Percentiles rank a stretch among this genome's conserved stretches.
These are phyloP conservation scores for Penicillium lividum DNA, from an alignment of 495 filamentous ascomycete species.

Conservation along the genomic window DNA sequence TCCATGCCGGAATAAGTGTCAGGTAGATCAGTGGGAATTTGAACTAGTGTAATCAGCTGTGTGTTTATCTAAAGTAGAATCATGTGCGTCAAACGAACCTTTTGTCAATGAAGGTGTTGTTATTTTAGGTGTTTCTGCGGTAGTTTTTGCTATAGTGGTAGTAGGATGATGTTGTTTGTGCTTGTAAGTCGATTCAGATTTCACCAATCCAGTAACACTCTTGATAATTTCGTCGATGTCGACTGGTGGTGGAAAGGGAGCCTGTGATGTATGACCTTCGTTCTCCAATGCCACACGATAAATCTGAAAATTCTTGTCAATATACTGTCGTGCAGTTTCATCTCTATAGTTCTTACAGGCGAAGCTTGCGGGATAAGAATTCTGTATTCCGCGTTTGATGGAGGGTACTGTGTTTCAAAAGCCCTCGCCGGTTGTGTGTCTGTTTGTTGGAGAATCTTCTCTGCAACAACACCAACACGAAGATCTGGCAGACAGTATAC, in stretches of 20 bases:
- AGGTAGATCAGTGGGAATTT: neutral
- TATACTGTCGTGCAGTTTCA: neutral
- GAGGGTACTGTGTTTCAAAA: conserved; percentile 43
- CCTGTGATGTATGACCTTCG: conserved; percentile 41
- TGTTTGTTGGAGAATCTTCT: conserved; percentile 19
- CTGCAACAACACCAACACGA: conserved; percentile 12
- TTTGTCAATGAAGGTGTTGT: neutral
- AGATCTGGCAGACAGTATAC: conserved; percentile 28
- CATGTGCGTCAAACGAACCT: neutral
- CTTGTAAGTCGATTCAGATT: neutral
- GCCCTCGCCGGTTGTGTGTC: conserved; percentile 20
- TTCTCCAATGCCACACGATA: conserved; percentile 43
- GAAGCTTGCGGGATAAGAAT: conserved; percentile 27
- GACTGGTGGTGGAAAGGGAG: conserved; percentile 31
- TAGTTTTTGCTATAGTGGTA: neutral
- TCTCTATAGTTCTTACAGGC: conserved; percentile 31
- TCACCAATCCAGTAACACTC: conserved; percentile 28
- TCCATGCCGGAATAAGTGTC: conserved; percentile 24
- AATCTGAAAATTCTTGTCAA: conserved; percentile 25
- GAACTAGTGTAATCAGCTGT: neutral
- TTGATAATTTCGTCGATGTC: conserved; percentile 23
- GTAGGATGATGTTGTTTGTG: neutral
- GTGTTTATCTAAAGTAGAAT: no score
- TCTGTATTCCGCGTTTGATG: conserved; percentile 26
- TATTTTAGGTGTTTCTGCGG: neutral